Evolutionary conservation across 2,329 filamentous ascomycete genomes (phyloP).

Genomic region (Penicillium sp.): DNA sequence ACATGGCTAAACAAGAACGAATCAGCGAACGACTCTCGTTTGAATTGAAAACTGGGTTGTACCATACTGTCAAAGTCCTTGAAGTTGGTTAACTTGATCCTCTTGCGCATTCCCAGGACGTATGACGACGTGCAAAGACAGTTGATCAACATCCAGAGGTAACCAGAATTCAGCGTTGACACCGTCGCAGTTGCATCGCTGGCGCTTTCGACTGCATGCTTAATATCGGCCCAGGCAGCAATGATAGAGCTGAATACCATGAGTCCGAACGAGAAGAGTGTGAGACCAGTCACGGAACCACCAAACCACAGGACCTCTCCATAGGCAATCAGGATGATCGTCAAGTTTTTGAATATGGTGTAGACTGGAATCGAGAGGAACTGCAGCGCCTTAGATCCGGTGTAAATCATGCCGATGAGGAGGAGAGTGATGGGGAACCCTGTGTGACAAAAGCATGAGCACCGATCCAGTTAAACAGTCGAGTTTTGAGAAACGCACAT

Average conservation of each 20-base stretch:
- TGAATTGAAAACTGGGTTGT: neutral
- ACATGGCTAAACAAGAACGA: constrained; percentile 74
- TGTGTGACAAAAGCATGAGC: constrained; percentile 42
- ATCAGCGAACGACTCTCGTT: constrained; percentile 5
- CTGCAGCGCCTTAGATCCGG: constrained; percentile 91
- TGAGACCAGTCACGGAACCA: constrained; percentile 83
- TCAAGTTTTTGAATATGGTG: constrained; percentile 99
- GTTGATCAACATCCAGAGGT: constrained; percentile 97
- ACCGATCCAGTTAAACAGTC: constrained; percentile 1
- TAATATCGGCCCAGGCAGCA: constrained; percentile 96
- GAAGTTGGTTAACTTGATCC: constrained; percentile 99
- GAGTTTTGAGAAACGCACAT: constrained; percentile 63
- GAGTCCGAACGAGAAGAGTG: constrained; percentile 89
- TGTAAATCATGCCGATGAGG: constrained; percentile 99
- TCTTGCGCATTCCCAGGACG: constrained; percentile 91
- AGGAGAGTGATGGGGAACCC: constrained; percentile 97
- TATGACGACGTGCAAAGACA: constrained; percentile 93
- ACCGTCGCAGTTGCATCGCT: constrained; percentile 73
- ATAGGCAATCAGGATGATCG: constrained; percentile 97
- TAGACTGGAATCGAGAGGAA: constrained; percentile 98
- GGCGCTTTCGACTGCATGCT: constrained; percentile 74
- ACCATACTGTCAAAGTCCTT: constrained; percentile 98
- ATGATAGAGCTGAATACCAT: constrained; percentile 96
- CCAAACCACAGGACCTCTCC: constrained; percentile 99
- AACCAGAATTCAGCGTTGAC: constrained; percentile 90